Base-by-base conservation (phyloP, 345 rosid species). In the Clarkia xantiana region DNA sequence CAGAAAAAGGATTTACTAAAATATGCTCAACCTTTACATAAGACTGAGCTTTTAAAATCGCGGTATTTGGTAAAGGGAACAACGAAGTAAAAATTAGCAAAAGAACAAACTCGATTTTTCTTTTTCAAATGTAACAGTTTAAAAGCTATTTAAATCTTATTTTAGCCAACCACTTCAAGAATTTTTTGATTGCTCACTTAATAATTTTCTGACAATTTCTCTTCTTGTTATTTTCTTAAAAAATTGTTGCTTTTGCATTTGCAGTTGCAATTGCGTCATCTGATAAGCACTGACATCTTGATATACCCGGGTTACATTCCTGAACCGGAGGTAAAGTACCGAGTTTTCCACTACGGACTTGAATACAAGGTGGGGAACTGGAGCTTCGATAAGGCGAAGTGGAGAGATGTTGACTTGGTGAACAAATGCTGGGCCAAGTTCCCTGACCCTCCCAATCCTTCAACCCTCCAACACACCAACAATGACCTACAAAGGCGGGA, bases 361-460 rank as follows among this genome's bases (percentile, higher is more conserved):
- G 95, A 81, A 65, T 86, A 78, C 62, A 67, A 62, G 62, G 95
- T 86, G n/a, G 96, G 95, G 51, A 80, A 78, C 18, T 91, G 96
- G 96, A 91, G 96, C 73, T 91, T 91, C 46, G 98, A 91, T 54
- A 91, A 86, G 73, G 98, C 98, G 14, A 78, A 82, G 0, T 86
- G 90, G 94, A 82, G 98, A 70, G 80, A 78, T 49, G 59, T 55
- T 0, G 96, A 84, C 44, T 17, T 86, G 64, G 82, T 80, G 57
- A 86, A 82, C 63, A 68, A 62, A 53, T 91, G 98, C 62, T 80
- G 96, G 95, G 79, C 79, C 54, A 80, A 68, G 64, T 91, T 91
- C 67, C 98, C 95, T 0, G 88, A 81, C 59, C 95, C 95, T 12
- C 98, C 98, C 2, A 70, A 60, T 51, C 76, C 84, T 54, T 72